phyloP scores from a whole-genome alignment of 768 basidiomycete genomes.

The Boletus subparvulus region DNA sequence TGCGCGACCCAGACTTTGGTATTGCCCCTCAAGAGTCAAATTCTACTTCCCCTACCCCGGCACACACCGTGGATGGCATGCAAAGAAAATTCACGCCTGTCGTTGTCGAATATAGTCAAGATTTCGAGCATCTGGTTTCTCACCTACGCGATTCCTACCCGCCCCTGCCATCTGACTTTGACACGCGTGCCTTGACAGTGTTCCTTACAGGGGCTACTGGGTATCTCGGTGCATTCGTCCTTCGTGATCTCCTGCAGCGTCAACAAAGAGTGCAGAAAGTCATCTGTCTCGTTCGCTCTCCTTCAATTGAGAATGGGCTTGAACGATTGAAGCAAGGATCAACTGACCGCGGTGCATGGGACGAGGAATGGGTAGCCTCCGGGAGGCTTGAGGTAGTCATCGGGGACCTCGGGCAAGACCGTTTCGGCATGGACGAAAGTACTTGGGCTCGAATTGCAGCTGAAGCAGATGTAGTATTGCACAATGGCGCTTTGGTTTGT shows the following conservation, averaged over 20 bases:
- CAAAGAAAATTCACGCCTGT: slow-evolving; percentile 24
- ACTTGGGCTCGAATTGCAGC: slow-evolving; percentile 66
- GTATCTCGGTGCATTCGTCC: slow-evolving; percentile 91
- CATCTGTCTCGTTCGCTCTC: slow-evolving; percentile 86
- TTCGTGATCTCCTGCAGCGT: slow-evolving; percentile 73
- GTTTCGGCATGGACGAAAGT: slow-evolving; percentile 66
- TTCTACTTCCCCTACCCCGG: slow-evolving; percentile 17
- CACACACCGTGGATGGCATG: slow-evolving; percentile 5
- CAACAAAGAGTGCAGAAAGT: slow-evolving; percentile 73
- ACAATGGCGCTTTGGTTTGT: slow-evolving; percentile 95
- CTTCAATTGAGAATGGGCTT: slow-evolving; percentile 59
- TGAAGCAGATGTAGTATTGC: slow-evolving; percentile 81
- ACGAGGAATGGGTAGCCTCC: slow-evolving; percentile 72
- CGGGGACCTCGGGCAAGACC: slow-evolving; percentile 77
- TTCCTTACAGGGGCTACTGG: slow-evolving; percentile 98
- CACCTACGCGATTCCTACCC: slow-evolving; percentile 62
- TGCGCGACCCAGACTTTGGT: slow-evolving; percentile 81
- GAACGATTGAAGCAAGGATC: slow-evolving; percentile 69
- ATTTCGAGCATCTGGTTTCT: slow-evolving; percentile 63
- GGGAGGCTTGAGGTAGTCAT: slow-evolving; percentile 74
- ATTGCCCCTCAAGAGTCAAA: slow-evolving; percentile 42
- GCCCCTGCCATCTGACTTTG: slow-evolving; percentile 57
- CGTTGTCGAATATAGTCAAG: slow-evolving; percentile 72
- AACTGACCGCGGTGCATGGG: slow-evolving; percentile 83
- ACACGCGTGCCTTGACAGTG: slow-evolving; percentile 58